phyloP scores from a whole-genome alignment of 768 basidiomycete species.

The Naematelia encephala region DNA sequence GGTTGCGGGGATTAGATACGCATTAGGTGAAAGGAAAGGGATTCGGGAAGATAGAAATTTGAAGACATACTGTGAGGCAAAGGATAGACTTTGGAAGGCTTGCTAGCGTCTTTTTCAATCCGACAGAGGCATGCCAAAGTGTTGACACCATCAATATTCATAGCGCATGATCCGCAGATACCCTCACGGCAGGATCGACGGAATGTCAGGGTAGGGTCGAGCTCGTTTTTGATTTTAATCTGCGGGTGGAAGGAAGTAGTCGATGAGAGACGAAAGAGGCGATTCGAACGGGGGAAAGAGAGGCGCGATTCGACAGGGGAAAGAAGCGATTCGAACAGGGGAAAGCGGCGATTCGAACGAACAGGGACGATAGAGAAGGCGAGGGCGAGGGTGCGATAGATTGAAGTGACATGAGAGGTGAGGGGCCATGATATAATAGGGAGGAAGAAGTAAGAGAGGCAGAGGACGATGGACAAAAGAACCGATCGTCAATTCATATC shows the following conservation, averaged over 20 bases:
- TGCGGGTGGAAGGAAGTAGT: constrained; percentile 54
- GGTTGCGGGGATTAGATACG: too few species aligned
- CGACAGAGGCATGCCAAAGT: constrained; percentile 95
- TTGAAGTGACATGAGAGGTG: too few species aligned
- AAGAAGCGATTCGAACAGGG: too few species aligned
- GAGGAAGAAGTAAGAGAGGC: neutral
- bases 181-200: constrained; percentile 58
- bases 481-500: neutral
- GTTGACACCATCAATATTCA: constrained; percentile 96
- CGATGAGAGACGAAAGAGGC: too few species aligned
- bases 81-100: constrained; percentile 89
- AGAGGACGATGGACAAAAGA: too few species aligned
- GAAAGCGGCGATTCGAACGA: too few species aligned
- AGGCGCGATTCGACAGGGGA: too few species aligned
- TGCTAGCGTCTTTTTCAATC: constrained; percentile 70
- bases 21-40: neutral
- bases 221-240: constrained; percentile 98
- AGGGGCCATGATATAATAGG: too few species aligned
- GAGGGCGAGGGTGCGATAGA: too few species aligned
- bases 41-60: neutral
- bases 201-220: constrained; percentile 96
- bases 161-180: constrained; percentile 96
- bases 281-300: too few species aligned
- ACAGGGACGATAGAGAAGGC: too few species aligned
- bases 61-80: constrained; percentile 85